These are phyloP conservation scores for Cordyceps pruinosa DNA, from an alignment of 2,329 filamentous ascomycete species.

Conservation along the genomic window DNA sequence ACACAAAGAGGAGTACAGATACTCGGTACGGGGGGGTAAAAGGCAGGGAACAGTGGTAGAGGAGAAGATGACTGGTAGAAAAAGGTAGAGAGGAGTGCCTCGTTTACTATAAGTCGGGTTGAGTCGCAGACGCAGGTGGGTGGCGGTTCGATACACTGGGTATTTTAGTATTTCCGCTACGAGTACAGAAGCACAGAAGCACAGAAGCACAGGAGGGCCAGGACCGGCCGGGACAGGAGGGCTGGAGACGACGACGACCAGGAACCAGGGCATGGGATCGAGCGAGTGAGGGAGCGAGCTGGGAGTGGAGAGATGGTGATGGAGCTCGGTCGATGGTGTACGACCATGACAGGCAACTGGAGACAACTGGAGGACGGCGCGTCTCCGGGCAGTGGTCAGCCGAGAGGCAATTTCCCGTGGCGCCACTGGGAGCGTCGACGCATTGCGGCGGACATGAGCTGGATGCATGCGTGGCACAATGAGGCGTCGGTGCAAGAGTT, in stretches of 20 bases:
- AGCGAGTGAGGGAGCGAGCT: too few relatives aligned
- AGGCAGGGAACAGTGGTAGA: not conserved
- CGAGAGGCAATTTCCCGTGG: constrained; percentile 10
- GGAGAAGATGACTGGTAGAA: not conserved
- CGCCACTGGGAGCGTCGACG: constrained; percentile 6
- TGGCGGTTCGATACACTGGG: too few relatives aligned
- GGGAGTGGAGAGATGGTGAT: constrained; percentile 4
- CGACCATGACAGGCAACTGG: constrained; percentile 4
- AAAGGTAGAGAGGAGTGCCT: not conserved
- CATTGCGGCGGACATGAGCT: constrained; percentile 2
- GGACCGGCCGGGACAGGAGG: not conserved
- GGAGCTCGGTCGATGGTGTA: not conserved
- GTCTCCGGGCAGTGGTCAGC: not conserved
- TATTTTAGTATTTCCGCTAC: too few relatives aligned
- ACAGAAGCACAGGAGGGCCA: not conserved
- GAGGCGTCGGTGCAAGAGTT: not conserved
- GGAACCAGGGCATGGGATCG: not conserved
- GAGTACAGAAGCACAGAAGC: not conserved
- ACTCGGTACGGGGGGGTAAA: not conserved
- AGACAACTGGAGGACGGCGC: not conserved
- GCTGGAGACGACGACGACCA: too few relatives aligned
- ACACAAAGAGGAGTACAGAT: not conserved
- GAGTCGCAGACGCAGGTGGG: not conserved
- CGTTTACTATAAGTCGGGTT: not conserved
- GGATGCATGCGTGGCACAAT: not conserved